Evolutionary conservation across 495 filamentous ascomycete genomes (phyloP), one percentile per base, ranked within the genome.

Genomic region (Aspergillus diversus): DNA sequence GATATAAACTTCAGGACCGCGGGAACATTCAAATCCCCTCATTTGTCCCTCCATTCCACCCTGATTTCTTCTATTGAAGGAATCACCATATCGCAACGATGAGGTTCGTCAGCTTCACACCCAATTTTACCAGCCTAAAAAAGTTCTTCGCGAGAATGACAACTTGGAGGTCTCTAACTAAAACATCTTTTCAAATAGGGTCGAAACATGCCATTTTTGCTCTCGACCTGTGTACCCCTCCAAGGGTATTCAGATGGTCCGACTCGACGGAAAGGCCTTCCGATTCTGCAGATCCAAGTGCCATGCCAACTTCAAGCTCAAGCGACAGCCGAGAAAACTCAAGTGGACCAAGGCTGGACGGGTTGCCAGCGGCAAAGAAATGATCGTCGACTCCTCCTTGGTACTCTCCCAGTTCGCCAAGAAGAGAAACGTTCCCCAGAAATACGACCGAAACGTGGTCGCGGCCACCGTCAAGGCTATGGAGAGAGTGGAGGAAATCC

Each of bases 241-340:
- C 71, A 94, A 95, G 75, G 91, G 94, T 65, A 97, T 97, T 69
- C 92, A 89, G 63, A 92, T 92, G 71, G 87, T 91, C 61, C 86
- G 89, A 39, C 58, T 66, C 27, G 66, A 68, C 57, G 66, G 63
- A 35, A 67, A 70, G 53, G 62, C 59, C 63, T 79, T 77, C 64
- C 68, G 75, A 51, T 88, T 88, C 84, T 96, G 92, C 82, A 84
- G 92, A 48, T 87, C 83, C 63, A 97, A 97, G 83, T 97, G 93
- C 83, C 92, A 96, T 79, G 92, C 93, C 81, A 96, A 96, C 82
- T 97, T 97, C 87, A 97, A 97, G 81, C 97, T 96, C 92, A 97
- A 97, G 88, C 88, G 95, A 66, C 89, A 90, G 68, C 87, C 87
- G n/a, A 81, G 87, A 69, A 89, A 89, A 77, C 83, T 96, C 71